A percentile compares a stretch with the other conserved stretches of the same genome.
These are phyloP conservation scores for Plantago ovata DNA, from an alignment of 257 asterid genomes.

Conservation along the genomic window DNA sequence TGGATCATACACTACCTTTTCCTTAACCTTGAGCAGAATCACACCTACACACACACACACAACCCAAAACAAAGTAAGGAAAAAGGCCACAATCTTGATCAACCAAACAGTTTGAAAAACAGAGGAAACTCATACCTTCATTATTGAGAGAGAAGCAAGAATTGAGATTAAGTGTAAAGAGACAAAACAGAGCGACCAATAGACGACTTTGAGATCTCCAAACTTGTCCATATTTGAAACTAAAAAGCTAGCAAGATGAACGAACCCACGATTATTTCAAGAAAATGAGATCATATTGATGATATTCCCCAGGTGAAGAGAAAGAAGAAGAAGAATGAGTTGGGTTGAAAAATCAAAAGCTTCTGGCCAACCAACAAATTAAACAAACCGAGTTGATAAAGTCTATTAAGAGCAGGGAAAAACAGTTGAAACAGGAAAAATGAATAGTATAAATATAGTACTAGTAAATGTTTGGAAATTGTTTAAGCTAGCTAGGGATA, in stretches of 20 bases:
- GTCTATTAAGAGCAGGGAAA: slow-evolving; percentile 23
- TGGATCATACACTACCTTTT: slow-evolving; percentile 54
- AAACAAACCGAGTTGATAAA: slow-evolving; percentile 36
- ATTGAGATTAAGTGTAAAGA: not conserved
- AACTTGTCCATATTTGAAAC: slow-evolving; percentile 3
- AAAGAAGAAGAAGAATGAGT: slow-evolving; percentile 12
- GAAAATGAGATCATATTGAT: slow-evolving; percentile 22
- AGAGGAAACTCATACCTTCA: not conserved
- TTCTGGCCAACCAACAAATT: too few species aligned
- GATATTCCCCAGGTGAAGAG: not conserved
- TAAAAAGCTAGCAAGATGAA: slow-evolving; percentile 1
- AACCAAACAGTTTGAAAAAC: not conserved
- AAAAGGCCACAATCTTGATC: not conserved
- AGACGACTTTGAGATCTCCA: slow-evolving; percentile 2
- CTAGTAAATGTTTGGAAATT: too few species aligned
- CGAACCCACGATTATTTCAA: slow-evolving; percentile 16
- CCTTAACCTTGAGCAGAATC: slow-evolving; percentile 44
- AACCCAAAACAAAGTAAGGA: not conserved
- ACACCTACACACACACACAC: slow-evolving; percentile 30
- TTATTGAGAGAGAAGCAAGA: slow-evolving; percentile 2
- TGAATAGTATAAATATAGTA: too few species aligned
- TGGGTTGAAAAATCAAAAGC: slow-evolving; percentile 24
- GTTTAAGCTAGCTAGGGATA: not conserved
- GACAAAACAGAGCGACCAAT: not conserved
- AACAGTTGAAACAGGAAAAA: slow-evolving; percentile 20